A percentile compares a stretch with the other conserved stretches of the same genome.
Evolutionary conservation across 1,139 yeast species (phyloP).

Genomic region (Meyerozyma elateridarum): DNA sequence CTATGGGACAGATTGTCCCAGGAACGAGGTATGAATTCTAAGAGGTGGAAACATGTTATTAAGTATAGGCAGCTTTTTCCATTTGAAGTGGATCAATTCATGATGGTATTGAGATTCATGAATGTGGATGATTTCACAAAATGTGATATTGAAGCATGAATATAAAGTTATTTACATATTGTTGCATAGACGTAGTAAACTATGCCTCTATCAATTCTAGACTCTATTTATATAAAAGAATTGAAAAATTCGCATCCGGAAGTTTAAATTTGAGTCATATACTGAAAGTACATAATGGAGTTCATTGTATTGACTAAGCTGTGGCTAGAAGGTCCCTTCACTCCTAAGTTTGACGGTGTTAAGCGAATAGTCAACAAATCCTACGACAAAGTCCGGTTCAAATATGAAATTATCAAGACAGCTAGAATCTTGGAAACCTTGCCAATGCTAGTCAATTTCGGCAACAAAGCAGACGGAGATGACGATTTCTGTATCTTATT

Average conservation of each 20-base stretch:
- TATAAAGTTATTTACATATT: not conserved
- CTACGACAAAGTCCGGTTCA: slow-evolving; percentile 41
- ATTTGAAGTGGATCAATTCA: slow-evolving; percentile 41
- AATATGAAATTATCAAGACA: slow-evolving; percentile 38
- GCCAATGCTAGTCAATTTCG: slow-evolving; percentile 28
- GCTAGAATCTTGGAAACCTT: slow-evolving; percentile 33
- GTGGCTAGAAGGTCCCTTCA: slow-evolving; percentile 19
- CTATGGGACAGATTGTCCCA: slow-evolving; percentile 41
- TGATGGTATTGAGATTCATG: slow-evolving; percentile 36
- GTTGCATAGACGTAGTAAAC: not conserved
- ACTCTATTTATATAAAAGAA: no score
- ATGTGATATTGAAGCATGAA: not conserved
- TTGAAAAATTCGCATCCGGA: no score
- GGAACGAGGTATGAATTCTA: slow-evolving; percentile 34
- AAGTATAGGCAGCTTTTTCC: slow-evolving; percentile 37
- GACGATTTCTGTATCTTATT: slow-evolving; percentile 20
- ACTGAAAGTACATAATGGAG: slow-evolving; percentile 14
- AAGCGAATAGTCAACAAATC: slow-evolving; percentile 39
- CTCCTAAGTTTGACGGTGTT: slow-evolving; percentile 15
- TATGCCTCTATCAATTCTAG: no score
- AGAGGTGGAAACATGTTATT: slow-evolving; percentile 44
- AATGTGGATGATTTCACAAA: slow-evolving; percentile 16
- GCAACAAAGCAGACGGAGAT: slow-evolving; percentile 19
- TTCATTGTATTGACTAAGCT: slow-evolving; percentile 19
- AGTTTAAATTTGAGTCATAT: no score